phyloP scores from a whole-genome alignment of 805 yeast genomes.

The Zygosaccharomyces gambellarensis region DNA sequence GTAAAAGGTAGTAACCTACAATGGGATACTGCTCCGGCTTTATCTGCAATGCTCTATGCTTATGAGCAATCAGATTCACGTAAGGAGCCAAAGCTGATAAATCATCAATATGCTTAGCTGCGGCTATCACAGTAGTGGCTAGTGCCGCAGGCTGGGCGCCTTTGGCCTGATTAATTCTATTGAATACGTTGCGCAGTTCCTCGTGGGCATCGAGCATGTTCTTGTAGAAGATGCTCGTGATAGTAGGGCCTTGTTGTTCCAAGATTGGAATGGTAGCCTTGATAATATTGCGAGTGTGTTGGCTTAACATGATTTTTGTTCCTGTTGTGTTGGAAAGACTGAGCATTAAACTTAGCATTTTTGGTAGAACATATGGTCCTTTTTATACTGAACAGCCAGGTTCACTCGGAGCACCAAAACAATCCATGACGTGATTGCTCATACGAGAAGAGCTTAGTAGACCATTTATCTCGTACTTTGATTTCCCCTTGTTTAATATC shows the following conservation, averaged over 20 bases:
- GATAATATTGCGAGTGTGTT: conserved; percentile 35
- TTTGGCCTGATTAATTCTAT: conserved; percentile 50
- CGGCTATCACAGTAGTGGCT: conserved; percentile 55
- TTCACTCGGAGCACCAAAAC: background rate
- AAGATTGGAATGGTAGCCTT: conserved; percentile 53
- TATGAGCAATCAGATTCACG: conserved; percentile 56
- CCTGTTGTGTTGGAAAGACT: background rate
- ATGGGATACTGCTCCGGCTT: conserved; percentile 60
- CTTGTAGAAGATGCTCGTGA: conserved; percentile 52
- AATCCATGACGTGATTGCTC: background rate
- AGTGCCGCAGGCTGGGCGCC: conserved; percentile 59
- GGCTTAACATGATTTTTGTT: conserved; percentile 27
- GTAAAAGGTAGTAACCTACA: conserved; percentile 55
- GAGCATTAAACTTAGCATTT: too few species aligned
- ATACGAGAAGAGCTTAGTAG: background rate
- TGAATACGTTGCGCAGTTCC: conserved; percentile 57
- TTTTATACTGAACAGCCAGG: background rate
- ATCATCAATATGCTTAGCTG: conserved; percentile 60
- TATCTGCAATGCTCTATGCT: conserved; percentile 62
- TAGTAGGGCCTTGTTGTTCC: conserved; percentile 48
- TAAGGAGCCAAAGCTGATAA: conserved; percentile 48
- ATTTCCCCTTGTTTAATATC: background rate
- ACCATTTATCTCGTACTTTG: background rate
- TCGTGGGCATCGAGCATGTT: conserved; percentile 51
- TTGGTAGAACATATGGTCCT: background rate